Percentiles rank a stretch among this genome's conserved stretches.
Evolutionary conservation across 2,329 filamentous ascomycete species (phyloP).

Genomic region (Cladosporium halotolerans): DNA sequence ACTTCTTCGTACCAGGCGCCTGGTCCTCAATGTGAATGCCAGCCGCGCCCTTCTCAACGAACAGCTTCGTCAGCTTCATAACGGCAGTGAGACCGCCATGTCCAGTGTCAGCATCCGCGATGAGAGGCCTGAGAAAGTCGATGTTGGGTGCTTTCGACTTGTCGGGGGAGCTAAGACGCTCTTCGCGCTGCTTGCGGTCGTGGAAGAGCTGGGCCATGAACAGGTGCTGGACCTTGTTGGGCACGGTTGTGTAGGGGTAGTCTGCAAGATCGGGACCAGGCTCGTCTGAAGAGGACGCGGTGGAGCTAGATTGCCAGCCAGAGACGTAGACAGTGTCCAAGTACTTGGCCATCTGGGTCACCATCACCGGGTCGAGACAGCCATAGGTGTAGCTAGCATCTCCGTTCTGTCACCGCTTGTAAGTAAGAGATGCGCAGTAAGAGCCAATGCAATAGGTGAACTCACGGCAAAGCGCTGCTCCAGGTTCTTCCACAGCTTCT

Average conservation of each 20-base stretch:
- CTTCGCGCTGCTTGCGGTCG: conserved; percentile 96
- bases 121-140: conserved; percentile 91
- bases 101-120: conserved; percentile 94
- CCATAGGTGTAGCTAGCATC: conserved; percentile 93
- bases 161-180: conserved; percentile 72
- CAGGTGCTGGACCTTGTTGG: conserved; percentile 94
- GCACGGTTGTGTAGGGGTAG: conserved; percentile 89
- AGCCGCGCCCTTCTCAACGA: conserved; percentile 91
- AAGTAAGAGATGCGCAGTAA: background rate
- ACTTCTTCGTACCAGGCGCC: conserved; percentile 98
- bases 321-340: conserved; percentile 98
- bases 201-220: conserved; percentile 99
- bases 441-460: background rate
- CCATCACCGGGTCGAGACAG: conserved; percentile 94
- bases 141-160: conserved; percentile 69
- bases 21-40: conserved; percentile 99
- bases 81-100: conserved; percentile 96
- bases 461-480: conserved; percentile 78
- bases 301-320: conserved; percentile 97
- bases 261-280: conserved; percentile 96
- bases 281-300: conserved; percentile 89
- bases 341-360: conserved; percentile 99
- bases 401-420: conserved; percentile 51
- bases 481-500: conserved; percentile 91
- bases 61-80: conserved; percentile 98